Conservation (phyloP, 2,329 filamentous ascomycete genomes). For the Rutstroemia sp. region DNA sequence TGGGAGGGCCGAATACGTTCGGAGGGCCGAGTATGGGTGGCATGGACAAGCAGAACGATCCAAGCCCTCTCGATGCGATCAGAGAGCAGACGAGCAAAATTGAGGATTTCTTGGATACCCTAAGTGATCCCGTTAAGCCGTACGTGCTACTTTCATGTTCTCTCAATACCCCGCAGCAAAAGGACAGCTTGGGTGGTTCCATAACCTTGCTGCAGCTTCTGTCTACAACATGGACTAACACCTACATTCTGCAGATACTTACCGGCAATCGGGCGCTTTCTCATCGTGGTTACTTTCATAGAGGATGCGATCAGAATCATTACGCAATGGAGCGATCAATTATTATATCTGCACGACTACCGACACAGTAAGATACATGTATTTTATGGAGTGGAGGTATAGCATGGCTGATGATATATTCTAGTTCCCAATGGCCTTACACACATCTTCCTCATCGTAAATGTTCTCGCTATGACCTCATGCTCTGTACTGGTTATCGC, state of each 20-base stretch:
- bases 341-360: slow-evolving; percentile 88
- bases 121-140: slow-evolving; percentile 91
- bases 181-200: slow-evolving; percentile 2
- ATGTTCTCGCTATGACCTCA: slow-evolving; percentile 78
- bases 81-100: slow-evolving; percentile 97
- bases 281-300: slow-evolving; percentile 97
- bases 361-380: slow-evolving; percentile 61
- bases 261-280: slow-evolving; percentile 88
- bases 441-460: slow-evolving; percentile 84
- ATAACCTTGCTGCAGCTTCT: neutral
- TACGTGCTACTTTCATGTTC: slow-evolving; percentile 43
- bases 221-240: slow-evolving; percentile 14
- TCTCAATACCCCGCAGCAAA: slow-evolving; percentile 8
- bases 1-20: slow-evolving; percentile 32
- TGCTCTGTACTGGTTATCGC: slow-evolving; percentile 84
- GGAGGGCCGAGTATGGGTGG: slow-evolving; percentile 26
- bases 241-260: slow-evolving; percentile 57
- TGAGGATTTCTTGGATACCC: slow-evolving; percentile 81
- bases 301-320: slow-evolving; percentile 94
- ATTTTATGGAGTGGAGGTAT: neutral
- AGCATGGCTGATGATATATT: slow-evolving; percentile 10
- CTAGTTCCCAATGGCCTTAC: slow-evolving; percentile 82
- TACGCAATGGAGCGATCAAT: slow-evolving; percentile 95
- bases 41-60: slow-evolving; percentile 26
- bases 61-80: slow-evolving; percentile 66